Percentiles rank a stretch among this genome's conserved stretches.
Evolutionary conservation across 768 basidiomycete species (phyloP).

Genomic region (Dendrothele bispora): DNA sequence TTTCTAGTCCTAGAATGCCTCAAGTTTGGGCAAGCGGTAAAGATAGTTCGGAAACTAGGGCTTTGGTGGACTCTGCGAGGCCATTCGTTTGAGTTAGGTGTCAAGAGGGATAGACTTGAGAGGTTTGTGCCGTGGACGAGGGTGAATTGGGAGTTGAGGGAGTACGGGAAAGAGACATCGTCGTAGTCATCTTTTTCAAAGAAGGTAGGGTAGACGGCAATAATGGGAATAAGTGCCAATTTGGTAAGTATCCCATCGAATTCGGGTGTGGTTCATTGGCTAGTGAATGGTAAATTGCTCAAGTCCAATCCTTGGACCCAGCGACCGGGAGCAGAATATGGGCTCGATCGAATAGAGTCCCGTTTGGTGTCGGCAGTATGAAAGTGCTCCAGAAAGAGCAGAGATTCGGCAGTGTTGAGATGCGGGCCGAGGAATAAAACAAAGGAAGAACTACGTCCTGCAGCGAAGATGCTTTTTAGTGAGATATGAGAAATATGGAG

Average conservation of each 20-base stretch:
- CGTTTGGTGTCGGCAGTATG: conserved; percentile 70
- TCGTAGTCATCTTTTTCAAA: conserved; percentile 64
- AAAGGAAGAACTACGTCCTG: conserved; percentile 74
- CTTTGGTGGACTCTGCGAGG: conserved; percentile 59
- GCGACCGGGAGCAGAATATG: conserved; percentile 84
- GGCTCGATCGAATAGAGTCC: conserved; percentile 87
- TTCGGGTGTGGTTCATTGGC: conserved; percentile 47
- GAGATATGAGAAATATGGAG: not conserved
- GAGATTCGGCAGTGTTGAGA: conserved; percentile 58
- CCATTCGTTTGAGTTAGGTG: conserved; percentile 74
- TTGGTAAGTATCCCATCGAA: conserved; percentile 64
- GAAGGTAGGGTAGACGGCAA: conserved; percentile 61
- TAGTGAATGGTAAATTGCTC: conserved; percentile 45
- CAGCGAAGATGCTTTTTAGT: too few relatives aligned
- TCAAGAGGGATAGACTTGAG: conserved; percentile 64
- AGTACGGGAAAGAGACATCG: conserved; percentile 58
- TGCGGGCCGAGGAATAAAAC: conserved; percentile 55
- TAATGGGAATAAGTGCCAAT: conserved; percentile 59
- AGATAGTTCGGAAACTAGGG: too few relatives aligned
- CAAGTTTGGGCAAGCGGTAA: conserved; percentile 52
- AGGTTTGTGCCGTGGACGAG: conserved; percentile 51
- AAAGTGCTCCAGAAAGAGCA: conserved; percentile 59
- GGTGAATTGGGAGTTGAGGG: conserved; percentile 61
- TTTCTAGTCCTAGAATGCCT: conserved; percentile 74
- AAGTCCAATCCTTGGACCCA: conserved; percentile 80